phyloP scores from a whole-genome alignment of 2,329 filamentous ascomycete species.

The Celoporthe dispersa region DNA sequence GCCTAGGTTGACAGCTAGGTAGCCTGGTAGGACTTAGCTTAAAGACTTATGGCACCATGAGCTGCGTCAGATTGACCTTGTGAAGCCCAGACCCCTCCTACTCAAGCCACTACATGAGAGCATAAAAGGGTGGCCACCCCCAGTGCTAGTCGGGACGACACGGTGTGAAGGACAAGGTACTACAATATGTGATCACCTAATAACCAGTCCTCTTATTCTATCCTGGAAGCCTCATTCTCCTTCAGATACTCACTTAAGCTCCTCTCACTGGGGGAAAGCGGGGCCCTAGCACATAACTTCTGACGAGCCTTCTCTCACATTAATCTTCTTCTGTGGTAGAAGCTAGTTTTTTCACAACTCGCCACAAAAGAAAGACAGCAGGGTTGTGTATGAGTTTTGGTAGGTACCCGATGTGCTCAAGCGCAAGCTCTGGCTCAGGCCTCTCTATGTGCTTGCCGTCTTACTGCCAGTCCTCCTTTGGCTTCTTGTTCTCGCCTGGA shows the following conservation, averaged over 20 bases:
- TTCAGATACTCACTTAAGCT: not conserved
- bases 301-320: no score
- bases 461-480: not conserved
- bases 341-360: not conserved
- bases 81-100: no score
- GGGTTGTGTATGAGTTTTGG: not conserved
- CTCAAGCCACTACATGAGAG: not conserved
- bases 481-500: not conserved
- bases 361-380: not conserved
- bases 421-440: not conserved
- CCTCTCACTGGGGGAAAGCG: no score
- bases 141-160: no score
- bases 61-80: no score
- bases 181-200: not conserved
- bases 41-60: no score
- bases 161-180: not conserved
- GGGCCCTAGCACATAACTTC: no score
- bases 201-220: not conserved
- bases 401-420: slow-evolving; percentile 4
- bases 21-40: no score
- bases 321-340: not conserved
- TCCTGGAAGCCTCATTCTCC: not conserved
- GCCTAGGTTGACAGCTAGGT: no score
- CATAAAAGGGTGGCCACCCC: not conserved
- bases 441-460: not conserved